Conservation (phyloP, 208 protist species). For the Plasmodiophora brassicae region DNA sequence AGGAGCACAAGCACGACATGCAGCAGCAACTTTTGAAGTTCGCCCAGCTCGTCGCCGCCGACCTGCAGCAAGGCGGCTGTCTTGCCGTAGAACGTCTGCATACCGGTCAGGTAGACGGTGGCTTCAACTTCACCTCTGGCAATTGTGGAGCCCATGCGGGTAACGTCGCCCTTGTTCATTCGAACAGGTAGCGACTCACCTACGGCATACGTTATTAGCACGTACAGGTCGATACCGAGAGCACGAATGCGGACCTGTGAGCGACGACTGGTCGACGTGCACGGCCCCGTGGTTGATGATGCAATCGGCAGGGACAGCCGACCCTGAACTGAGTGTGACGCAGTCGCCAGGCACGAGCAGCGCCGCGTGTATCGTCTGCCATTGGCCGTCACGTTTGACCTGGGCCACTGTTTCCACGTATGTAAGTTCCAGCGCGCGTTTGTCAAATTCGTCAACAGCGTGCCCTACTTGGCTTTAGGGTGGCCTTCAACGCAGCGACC, state of each 20-base stretch:
- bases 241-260: not conserved
- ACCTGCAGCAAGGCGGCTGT: constrained; percentile 74
- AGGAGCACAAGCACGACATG: constrained; percentile 44
- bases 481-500: constrained; percentile 74
- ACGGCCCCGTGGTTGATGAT: constrained; percentile 62
- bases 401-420: constrained; percentile 74
- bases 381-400: constrained; percentile 72
- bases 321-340: constrained; percentile 76
- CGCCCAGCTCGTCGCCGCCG: not conserved
- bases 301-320: constrained; percentile 83
- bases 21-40: constrained; percentile 62
- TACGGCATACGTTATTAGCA: not conserved
- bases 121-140: constrained; percentile 63
- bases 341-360: constrained; percentile 84
- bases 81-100: constrained; percentile 84
- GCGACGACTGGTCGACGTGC: constrained; percentile 56
- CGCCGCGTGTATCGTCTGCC: constrained; percentile 69
- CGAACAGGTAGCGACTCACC: constrained; percentile 87
- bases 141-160: constrained; percentile 76
- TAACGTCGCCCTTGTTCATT: constrained; percentile 73
- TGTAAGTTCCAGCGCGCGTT: constrained; percentile 41
- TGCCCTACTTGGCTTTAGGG: not conserved
- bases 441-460: not conserved
- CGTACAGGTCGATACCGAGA: not conserved
- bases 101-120: constrained; percentile 71